Percentiles rank a stretch among this genome's conserved stretches.
Evolutionary conservation across 116 monocot species (phyloP).

Genomic region (Phalaenopsis hybrid): DNA sequence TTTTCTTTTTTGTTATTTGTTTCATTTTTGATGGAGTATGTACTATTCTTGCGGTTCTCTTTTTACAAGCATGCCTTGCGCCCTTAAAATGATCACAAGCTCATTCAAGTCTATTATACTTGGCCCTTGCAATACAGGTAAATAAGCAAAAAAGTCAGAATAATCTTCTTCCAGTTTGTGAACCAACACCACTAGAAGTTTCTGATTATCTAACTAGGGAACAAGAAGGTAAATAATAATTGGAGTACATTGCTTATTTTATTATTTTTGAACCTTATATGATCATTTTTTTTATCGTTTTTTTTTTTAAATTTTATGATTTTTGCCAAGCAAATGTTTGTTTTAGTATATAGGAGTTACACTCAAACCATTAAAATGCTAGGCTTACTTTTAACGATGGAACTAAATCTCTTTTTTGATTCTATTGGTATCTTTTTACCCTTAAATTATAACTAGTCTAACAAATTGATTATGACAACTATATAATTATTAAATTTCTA

Average conservation of each 20-base stretch:
- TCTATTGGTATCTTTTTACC: not conserved
- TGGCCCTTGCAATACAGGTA: constrained; percentile 18
- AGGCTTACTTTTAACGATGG: not conserved
- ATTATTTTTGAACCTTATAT: not conserved
- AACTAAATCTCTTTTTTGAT: not conserved
- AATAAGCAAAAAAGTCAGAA: constrained; percentile 21
- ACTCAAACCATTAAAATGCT: not conserved
- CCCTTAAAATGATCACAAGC: not conserved
- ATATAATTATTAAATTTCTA: too few species aligned
- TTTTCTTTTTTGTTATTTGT: not conserved
- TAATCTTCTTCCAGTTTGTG: constrained; percentile 16
- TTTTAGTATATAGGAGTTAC: not conserved
- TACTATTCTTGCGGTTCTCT: not conserved
- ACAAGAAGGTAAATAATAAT: constrained; percentile 23
- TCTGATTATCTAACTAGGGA: constrained; percentile 7
- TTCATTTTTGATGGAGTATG: not conserved
- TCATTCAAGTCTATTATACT: not conserved
- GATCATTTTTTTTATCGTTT: not conserved
- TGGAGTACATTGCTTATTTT: not conserved
- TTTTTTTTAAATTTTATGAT: not conserved
- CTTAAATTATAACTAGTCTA: too few species aligned
- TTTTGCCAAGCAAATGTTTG: not conserved
- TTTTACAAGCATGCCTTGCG: not conserved
- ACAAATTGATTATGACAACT: too few species aligned
- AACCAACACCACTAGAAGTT: constrained; percentile 13